Base-by-base conservation (phyloP, 139 green algal species). In the Picochlorum sp. region DNA sequence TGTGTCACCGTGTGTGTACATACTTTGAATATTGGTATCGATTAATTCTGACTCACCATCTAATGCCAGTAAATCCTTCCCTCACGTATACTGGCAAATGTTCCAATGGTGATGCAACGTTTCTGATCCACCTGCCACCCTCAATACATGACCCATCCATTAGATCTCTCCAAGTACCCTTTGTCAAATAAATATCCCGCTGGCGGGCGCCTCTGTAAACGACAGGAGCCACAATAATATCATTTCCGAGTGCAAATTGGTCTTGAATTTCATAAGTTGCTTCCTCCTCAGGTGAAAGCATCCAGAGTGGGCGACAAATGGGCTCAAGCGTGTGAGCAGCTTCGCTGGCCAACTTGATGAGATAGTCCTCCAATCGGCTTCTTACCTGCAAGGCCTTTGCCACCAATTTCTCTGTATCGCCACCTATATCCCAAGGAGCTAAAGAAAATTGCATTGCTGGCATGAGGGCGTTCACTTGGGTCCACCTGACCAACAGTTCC, bases 381-480 rank as follows among this genome's bases (percentile, higher is more conserved):
- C 73, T 57, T 12, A 68, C 41, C 3, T 55, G 16, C 25, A 78
- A 55, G 1, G 59, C 54, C 10, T 35, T 51, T 25, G 67, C 44
- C 35, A 64, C 70, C 33, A 83, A 43, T 9, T 66, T 55, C 18
- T 74, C 62, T 3, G 74, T 67, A 29, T 76, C 59, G 36, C 50
- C 20, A 53, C 47, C 59, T 18, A 83, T 33, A 44, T 84, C 63
- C 79, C 79, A 87, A 7, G 79, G 79, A 5, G 79, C 40, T 44
- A 87, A 71, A 40, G 63, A 78, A 59, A 87, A 87, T 69, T 86
- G 79, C 63, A 87, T 68, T 28, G 75, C 67, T 5, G 79, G 79
- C 78, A 87, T 85, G 31, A 87, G 61, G 25, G 70, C 75, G 49
- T 77, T 83, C 3, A 68, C 70, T 51, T 87, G 79, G 31, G 78